phyloP scores from a whole-genome alignment of 2,329 filamentous ascomycete species.

The Pestalotiopsis sp. region DNA sequence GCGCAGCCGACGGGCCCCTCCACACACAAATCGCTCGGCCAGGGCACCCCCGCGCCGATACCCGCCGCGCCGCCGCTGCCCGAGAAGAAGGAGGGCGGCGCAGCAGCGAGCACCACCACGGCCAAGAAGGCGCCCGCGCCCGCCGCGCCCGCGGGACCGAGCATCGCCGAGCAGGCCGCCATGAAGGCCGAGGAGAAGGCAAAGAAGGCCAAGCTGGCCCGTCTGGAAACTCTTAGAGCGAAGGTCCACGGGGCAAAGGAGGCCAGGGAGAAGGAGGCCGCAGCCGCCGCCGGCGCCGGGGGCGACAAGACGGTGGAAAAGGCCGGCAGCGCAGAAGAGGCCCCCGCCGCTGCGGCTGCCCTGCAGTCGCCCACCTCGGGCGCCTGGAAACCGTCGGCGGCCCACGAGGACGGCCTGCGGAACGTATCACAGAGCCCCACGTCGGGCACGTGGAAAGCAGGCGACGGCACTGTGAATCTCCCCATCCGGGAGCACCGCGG shows the following conservation, averaged over 20 bases:
- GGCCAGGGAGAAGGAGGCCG: slow-evolving; percentile 16
- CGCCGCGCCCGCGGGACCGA: slow-evolving; percentile 35
- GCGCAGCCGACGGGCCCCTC: slow-evolving; percentile 16
- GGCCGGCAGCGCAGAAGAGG: slow-evolving; percentile 13
- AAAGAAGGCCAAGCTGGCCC: slow-evolving; percentile 61
- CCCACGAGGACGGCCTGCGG: slow-evolving; percentile 20
- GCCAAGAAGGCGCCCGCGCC: slow-evolving; percentile 23
- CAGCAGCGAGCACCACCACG: slow-evolving; percentile 18
- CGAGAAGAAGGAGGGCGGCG: slow-evolving; percentile 26
- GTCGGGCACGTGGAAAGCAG: slow-evolving; percentile 41
- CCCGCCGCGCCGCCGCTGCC: slow-evolving; percentile 29
- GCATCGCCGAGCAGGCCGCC: slow-evolving; percentile 65
- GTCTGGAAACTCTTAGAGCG: slow-evolving; percentile 52
- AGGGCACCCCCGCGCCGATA: slow-evolving; percentile 14
- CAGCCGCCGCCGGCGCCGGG: slow-evolving; percentile 7
- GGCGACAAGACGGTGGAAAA: slow-evolving; percentile 9
- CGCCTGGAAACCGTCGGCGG: slow-evolving; percentile 36
- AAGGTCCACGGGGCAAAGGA: slow-evolving; percentile 48
- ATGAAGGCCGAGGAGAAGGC: slow-evolving; percentile 62
- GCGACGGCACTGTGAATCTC: slow-evolving; percentile 16
- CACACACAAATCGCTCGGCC: slow-evolving; percentile 19
- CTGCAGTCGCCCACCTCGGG: slow-evolving; percentile 47
- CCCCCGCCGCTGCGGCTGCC: slow-evolving; percentile 23
- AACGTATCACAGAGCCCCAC: slow-evolving; percentile 43
- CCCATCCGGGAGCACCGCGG: slow-evolving; percentile 29